These are phyloP conservation scores for Fraxinus americana DNA, from an alignment of 257 asterid species.

Conservation along the genomic window DNA sequence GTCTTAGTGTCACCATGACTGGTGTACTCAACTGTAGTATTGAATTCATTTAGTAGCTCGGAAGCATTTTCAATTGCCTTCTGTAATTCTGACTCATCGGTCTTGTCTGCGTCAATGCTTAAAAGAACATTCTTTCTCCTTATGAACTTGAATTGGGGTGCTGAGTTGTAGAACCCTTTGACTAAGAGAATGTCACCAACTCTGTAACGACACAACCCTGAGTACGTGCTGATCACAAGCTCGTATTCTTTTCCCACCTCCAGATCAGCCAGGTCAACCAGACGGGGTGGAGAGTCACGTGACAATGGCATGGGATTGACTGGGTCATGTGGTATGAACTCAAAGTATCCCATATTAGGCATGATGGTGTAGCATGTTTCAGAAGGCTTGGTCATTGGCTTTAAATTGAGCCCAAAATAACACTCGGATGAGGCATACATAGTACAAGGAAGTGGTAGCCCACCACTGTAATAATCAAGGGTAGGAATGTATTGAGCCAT, in stretches of 20 bases:
- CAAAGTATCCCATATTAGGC: constrained; percentile 44
- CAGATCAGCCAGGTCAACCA: constrained; percentile 35
- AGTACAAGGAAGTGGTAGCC: constrained; percentile 40
- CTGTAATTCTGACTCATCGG: constrained; percentile 46
- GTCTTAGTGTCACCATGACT: constrained; percentile 35
- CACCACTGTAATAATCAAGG: constrained; percentile 44
- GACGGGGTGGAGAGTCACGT: constrained; percentile 20
- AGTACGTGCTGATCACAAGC: constrained; percentile 33
- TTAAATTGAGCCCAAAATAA: constrained; percentile 45
- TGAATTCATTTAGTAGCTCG: constrained; percentile 12
- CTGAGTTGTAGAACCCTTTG: constrained; percentile 40
- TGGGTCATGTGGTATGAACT: constrained; percentile 41
- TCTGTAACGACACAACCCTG: constrained; percentile 46
- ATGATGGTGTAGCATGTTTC: constrained; percentile 32
- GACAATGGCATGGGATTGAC: neutral
- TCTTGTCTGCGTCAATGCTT: constrained; percentile 47
- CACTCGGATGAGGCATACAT: constrained; percentile 54
- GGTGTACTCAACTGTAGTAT: constrained; percentile 37
- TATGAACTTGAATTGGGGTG: constrained; percentile 45
- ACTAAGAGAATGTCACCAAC: constrained; percentile 50
- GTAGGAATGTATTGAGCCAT: constrained; percentile 44
- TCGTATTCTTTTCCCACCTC: constrained; percentile 37
- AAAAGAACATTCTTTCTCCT: constrained; percentile 42
- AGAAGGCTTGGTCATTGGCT: constrained; percentile 33
- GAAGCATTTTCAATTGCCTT: constrained; percentile 38